Base-by-base conservation (phyloP, 2,329 filamentous ascomycete species). In the Ceratocystis smalleyi region DNA sequence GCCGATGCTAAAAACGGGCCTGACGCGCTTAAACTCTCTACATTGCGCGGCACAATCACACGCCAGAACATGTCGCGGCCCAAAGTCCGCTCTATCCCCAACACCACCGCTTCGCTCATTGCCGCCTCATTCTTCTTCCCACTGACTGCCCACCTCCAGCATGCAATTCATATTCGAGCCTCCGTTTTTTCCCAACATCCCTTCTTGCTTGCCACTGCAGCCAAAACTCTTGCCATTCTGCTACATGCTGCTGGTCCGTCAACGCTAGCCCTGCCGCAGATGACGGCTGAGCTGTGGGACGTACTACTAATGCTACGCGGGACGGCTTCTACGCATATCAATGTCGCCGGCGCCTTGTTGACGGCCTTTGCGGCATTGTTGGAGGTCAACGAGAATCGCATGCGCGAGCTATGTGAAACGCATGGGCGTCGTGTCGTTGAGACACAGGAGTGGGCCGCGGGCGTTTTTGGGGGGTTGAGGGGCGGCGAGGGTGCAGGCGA, bases 151-250 rank as follows among this genome's bases (percentile, higher is more conserved):
- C 85, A 89, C 51, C 95, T 94, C 75, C 88, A 87, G 71, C 79
- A 87, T 2, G 85, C 81, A 0, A 73, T 82, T 55, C 54, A 62
- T 10, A 30, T 57, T 1, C 75, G 77, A 43, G 75, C 74, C 6
- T 73, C 76, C 59, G 83, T 84, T 61, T 81, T 91, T 61, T 80
- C 90, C 67, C 82, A 89, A 61, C 83, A 90, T 51, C 85, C 90
- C 0, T 82, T 88, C 66, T 79, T 96, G 5, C 81, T 97, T 0
- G 80, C 85, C 0, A 81, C 91, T 7, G 94, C 90, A 72, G 77
- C 97, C 43, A 91, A 95, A 73, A 99, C 94, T 0, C 78, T 97
- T 0, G 87, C 87, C 0, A 77, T 99, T 6, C 77, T 96, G 43
- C 76, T 97, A 57, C 87, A 96, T 69, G 88, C 92, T 0, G 83